phyloP scores from a whole-genome alignment of 495 filamentous ascomycete genomes.

The Annulohypoxylon moriforme region DNA sequence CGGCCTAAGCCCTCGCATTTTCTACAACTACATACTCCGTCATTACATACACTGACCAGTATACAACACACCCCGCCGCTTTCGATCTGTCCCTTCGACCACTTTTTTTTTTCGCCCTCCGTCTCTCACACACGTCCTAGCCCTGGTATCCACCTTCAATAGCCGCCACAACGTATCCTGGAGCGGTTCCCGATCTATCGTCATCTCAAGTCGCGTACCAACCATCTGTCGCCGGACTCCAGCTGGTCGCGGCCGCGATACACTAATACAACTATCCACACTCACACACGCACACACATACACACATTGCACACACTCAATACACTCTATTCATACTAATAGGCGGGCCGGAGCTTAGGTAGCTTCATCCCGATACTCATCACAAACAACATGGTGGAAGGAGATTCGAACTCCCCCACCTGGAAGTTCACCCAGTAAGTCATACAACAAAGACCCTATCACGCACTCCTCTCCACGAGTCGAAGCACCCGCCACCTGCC shows the following conservation, averaged over 20 bases:
- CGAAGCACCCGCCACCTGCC: neutral
- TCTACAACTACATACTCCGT: conserved; percentile 39
- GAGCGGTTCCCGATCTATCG: conserved; percentile 26
- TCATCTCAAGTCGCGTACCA: conserved; percentile 35
- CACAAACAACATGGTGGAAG: conserved; percentile 94
- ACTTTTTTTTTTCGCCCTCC: conserved; percentile 17
- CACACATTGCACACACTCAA: neutral
- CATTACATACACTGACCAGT: conserved; percentile 28
- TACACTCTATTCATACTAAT: conserved; percentile 9
- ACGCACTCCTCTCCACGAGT: neutral
- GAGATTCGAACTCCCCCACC: conserved; percentile 90
- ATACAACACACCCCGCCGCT: conserved; percentile 38
- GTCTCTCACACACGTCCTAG: conserved; percentile 6
- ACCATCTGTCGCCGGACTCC: conserved; percentile 17
- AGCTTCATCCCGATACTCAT: conserved; percentile 49
- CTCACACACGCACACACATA: conserved; percentile 10
- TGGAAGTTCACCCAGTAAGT: conserved; percentile 99
- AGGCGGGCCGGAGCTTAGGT: conserved; percentile 41
- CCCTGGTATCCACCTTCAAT: conserved; percentile 22
- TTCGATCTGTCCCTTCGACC: conserved; percentile 16
- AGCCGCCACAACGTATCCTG: conserved; percentile 22
- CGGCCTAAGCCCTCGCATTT: conserved; percentile 33
- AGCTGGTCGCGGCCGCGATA: conserved; percentile 30
- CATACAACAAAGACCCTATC: conserved; percentile 33
- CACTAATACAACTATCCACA: conserved; percentile 17